Conservation (phyloP, 192 early-diverging fungal genomes). For the Gryganskiella cystojenkinii region DNA sequence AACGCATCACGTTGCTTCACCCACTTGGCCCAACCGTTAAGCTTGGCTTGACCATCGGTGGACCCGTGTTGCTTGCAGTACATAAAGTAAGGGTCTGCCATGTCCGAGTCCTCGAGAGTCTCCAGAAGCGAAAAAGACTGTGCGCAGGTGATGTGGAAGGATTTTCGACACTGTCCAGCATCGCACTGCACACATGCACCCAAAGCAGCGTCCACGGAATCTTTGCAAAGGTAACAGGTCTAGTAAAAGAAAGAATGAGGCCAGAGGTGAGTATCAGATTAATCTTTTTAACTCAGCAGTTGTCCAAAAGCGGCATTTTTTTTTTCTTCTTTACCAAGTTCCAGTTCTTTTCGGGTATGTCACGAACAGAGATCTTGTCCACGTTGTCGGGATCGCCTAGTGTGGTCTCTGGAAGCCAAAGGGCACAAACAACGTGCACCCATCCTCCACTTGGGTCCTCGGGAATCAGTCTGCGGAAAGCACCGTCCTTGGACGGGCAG, state of each 20-base stretch:
- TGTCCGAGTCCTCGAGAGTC: slow-evolving; percentile 56
- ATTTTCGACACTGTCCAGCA: slow-evolving; percentile 59
- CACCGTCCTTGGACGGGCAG: slow-evolving; percentile 57
- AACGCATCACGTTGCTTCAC: slow-evolving; percentile 53
- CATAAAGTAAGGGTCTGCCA: slow-evolving; percentile 64
- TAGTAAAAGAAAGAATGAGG: slow-evolving; percentile 28
- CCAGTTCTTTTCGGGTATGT: slow-evolving; percentile 61
- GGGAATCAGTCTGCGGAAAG: slow-evolving; percentile 53
- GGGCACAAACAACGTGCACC: slow-evolving; percentile 62
- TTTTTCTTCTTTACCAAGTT: slow-evolving; percentile 40
- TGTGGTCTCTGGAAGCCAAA: slow-evolving; percentile 61
- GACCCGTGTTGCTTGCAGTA: slow-evolving; percentile 59
- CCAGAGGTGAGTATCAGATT: not conserved
- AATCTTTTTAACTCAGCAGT: too few relatives aligned
- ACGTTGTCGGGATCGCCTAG: slow-evolving; percentile 51
- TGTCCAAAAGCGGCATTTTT: not conserved
- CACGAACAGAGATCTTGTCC: slow-evolving; percentile 49
- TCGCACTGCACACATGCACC: slow-evolving; percentile 62
- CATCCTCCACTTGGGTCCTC: slow-evolving; percentile 48
- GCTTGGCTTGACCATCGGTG: slow-evolving; percentile 37
- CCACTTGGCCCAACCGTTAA: slow-evolving; percentile 61
- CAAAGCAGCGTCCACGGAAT: slow-evolving; percentile 43
- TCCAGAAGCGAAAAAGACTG: slow-evolving; percentile 57
- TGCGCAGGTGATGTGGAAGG: slow-evolving; percentile 61
- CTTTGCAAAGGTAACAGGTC: slow-evolving; percentile 57